A percentile compares a stretch with the other conserved stretches of the same genome.
Evolutionary conservation across 306 rosid genomes (phyloP).

Genomic region (Prunus campanulata): DNA sequence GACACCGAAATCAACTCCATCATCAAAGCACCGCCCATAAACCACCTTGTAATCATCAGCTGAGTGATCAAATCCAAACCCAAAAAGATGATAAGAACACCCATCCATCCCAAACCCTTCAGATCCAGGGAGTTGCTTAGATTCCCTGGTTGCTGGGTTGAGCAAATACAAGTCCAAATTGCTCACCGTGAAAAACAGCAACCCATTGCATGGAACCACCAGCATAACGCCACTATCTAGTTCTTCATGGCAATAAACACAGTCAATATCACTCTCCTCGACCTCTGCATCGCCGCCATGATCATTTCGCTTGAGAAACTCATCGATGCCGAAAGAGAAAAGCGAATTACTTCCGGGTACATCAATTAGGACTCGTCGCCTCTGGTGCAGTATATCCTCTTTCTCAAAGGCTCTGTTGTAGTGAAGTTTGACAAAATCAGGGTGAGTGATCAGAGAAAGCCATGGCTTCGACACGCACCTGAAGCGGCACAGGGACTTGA

Average conservation of each 20-base stretch:
- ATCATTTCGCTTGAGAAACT: neutral
- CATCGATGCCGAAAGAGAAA: neutral
- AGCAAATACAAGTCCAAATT: neutral
- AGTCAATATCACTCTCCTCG: neutral
- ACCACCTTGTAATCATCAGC: neutral
- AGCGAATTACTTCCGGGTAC: neutral
- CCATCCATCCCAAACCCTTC: neutral
- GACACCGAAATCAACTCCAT: neutral
- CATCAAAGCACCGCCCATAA: neutral
- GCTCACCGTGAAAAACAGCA: neutral
- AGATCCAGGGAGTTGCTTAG: neutral
- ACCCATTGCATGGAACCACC: neutral
- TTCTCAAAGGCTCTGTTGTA: neutral
- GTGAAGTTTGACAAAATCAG: neutral
- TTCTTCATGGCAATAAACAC: neutral
- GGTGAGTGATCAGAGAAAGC: neutral
- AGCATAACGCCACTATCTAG: neutral
- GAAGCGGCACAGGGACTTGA: neutral
- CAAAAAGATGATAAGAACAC: neutral
- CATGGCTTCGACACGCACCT: neutral
- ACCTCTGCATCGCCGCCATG: neutral
- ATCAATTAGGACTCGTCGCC: neutral
- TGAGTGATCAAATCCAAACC: neutral
- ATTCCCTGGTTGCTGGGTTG: conserved; percentile 1
- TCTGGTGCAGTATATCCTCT: neutral